Evolutionary conservation across 441 rosid genomes (phyloP), one percentile per base, ranked within the genome.

Genomic region (Adansonia gregorii): DNA sequence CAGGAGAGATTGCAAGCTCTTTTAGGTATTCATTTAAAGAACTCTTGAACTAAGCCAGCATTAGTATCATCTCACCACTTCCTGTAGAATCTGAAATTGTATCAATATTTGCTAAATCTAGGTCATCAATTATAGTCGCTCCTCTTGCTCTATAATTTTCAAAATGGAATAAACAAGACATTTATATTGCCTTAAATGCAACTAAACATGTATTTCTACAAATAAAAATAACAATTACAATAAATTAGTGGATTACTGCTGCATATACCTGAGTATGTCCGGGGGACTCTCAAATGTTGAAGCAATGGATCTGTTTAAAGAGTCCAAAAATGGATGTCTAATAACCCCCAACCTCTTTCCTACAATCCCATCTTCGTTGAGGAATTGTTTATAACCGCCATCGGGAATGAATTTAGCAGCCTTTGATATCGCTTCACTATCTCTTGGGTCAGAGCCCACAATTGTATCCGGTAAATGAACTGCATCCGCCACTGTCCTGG

Each of bases 401-500:
- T 9, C 6, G 0, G 94, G 96, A 39, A 89, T 89, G 82, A 81
- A 88, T 35, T 84, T 64, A 1, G 88, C 79, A 0, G 93, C 91
- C 4, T 55, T 73, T 35, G 58, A 68, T 0, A 92, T 90, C n/a
- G 88, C 93, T 24, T 74, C 75, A 19, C 91, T 93, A 22, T 82
- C 74, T 65, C 67, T 76, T 0, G 77, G 66, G 79, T 94, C 97
- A 45, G 71, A 78, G 1, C 96, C 94, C 35, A 60, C 89, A 6
- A 94, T 90, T 74, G 86, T 91, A 75, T 92, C 92, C n/a, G 91
- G 91, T 7, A 92, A 85, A 63, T 82, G 56, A 11, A 91, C 93
- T 17, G 92, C 89, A 79, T 94, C 93, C 0, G 86, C 76, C 52
- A 92, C 90, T 7, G 94, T 91, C 81, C 90, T 78, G 43, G 87